Percentiles rank a stretch among this genome's conserved stretches.
Conservation (phyloP, 805 yeast genomes). For the Metschnikowia cerradonensis region DNA sequence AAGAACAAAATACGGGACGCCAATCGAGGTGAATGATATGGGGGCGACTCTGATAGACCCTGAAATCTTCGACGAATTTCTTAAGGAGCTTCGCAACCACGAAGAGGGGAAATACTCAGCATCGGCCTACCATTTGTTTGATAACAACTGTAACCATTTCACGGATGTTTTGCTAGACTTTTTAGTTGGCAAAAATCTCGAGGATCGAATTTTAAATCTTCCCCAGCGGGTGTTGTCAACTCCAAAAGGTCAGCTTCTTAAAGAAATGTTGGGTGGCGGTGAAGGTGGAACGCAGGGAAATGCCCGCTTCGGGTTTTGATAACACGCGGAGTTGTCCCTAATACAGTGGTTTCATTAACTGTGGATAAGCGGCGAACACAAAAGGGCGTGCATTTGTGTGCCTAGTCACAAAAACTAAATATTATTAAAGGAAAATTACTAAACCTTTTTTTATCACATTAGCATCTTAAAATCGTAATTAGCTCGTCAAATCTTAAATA, state of each 20-base stretch:
- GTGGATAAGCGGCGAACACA: background rate
- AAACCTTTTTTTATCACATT: background rate
- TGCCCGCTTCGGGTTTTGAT: conserved; percentile 14
- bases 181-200: conserved; percentile 52
- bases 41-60: conserved; percentile 51
- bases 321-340: background rate
- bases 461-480: background rate
- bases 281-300: conserved; percentile 13
- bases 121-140: conserved; percentile 51
- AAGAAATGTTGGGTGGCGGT: conserved; percentile 29
- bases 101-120: conserved; percentile 42
- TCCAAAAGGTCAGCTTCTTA: conserved; percentile 34
- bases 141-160: conserved; percentile 68
- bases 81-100: conserved; percentile 43
- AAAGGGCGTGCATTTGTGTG: background rate
- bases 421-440: background rate
- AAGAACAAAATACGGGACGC: conserved; percentile 54
- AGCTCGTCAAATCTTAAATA: no score
- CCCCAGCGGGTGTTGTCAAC: conserved; percentile 48
- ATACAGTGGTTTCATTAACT: background rate
- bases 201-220: conserved; percentile 46
- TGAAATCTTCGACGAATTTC: conserved; percentile 51
- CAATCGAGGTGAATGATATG: conserved; percentile 48
- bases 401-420: background rate
- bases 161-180: conserved; percentile 55